Evolutionary conservation across 2,329 filamentous ascomycete species (phyloP), one percentile per base, ranked within the genome.

Genomic region (Diaporthe ampelina): DNA sequence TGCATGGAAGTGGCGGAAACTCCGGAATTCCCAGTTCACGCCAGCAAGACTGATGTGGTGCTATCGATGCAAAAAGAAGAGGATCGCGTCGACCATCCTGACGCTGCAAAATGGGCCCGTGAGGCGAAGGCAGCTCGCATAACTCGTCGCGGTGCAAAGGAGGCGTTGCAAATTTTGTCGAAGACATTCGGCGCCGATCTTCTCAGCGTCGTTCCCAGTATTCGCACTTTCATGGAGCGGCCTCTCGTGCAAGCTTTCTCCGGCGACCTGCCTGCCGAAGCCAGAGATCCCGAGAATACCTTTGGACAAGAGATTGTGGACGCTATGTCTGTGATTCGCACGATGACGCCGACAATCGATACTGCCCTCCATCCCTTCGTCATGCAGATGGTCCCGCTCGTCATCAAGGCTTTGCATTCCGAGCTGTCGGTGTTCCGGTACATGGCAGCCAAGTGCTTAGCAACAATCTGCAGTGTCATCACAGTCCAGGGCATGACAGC

Each of bases 1-100:
- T 99, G 97, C 80, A 95, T 98, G 80, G 97, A 99, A 81, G 97
- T 97, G 1, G 96, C 97, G 0, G 97, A 99, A 83, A 99, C 97
- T 0, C 97, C 97, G 0, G 97, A 98, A 80, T 98, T 98, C 81
- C 91, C 93, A 6, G 92, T 94, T 37, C 97, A 98, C 79, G 94
- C 93, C 1, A 83, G 87, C 57, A 93, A 97, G 80, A 94, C 93
- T 59, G 91, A 92, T 77, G 93, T 93, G 19, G 97, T 99, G 73
- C 85, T 99, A 21, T 98, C 97, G 0, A 92, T 99, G 83, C 94
- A 96, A 78, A 99, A 99, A 84, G 97, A 99, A 81, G 97, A 99
- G 83, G 97, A 99, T 80, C 91, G 97, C 58, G 93, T 95, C 77
- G 97, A 99, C 79, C 95, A 98, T 79, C 91, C 94, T 0, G 96